These are phyloP conservation scores for Pseudogymnoascus sp. DNA, from an alignment of 2,329 filamentous ascomycete species.

Conservation along the genomic window DNA sequence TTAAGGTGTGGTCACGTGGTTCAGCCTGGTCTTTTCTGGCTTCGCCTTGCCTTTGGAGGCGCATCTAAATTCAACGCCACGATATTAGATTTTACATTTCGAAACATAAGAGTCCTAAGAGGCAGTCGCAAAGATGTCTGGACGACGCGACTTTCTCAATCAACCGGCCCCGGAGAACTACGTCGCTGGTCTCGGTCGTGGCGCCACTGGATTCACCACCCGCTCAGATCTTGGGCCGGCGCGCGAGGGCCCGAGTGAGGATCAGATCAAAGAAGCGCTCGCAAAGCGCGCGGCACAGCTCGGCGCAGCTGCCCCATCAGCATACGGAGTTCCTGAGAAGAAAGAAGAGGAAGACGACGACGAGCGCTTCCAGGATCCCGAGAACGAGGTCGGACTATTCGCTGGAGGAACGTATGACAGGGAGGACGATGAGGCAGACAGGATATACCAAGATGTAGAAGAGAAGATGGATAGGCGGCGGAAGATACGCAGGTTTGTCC, in stretches of 20 bases:
- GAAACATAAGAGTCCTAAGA: background rate
- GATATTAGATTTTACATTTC: background rate
- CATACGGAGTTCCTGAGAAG: constrained; percentile 54
- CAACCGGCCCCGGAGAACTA: constrained; percentile 82
- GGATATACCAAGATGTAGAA: constrained; percentile 91
- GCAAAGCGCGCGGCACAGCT: constrained; percentile 86
- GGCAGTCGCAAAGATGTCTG: constrained; percentile 24
- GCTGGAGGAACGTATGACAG: constrained; percentile 93
- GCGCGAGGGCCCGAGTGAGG: constrained; percentile 88
- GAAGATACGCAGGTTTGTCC: constrained; percentile 76
- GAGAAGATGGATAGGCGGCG: constrained; percentile 92
- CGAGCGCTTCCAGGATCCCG: constrained; percentile 86
- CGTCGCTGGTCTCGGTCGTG: constrained; percentile 92
- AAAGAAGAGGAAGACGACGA: constrained; percentile 67
- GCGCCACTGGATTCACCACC: constrained; percentile 96
- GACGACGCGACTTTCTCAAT: constrained; percentile 76
- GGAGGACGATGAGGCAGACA: constrained; percentile 94
- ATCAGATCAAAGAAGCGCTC: constrained; percentile 96
- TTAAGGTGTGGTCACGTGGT: constrained; percentile 1
- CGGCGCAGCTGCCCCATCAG: constrained; percentile 61
- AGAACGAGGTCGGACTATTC: constrained; percentile 94
- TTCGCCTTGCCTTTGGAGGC: background rate
- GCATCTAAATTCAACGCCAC: background rate
- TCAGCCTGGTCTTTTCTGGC: constrained; percentile 8
- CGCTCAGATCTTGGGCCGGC: constrained; percentile 93